Base-by-base conservation (phyloP, 2,329 filamentous ascomycete species). In the Harringtonia lauricola region DNA sequence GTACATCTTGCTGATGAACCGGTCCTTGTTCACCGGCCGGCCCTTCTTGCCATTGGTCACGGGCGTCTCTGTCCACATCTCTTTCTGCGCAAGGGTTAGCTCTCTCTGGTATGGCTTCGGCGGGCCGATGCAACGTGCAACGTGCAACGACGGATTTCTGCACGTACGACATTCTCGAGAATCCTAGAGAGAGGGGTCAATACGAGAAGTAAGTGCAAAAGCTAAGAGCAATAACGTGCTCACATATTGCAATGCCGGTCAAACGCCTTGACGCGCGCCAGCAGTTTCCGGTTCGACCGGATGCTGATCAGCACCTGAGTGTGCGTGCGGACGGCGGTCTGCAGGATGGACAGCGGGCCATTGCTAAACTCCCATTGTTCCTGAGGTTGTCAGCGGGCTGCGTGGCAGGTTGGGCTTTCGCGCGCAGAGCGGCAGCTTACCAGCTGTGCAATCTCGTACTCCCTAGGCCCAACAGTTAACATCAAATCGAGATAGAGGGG, bases 11-110 rank as follows among this genome's bases (percentile, higher is more conserved):
- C 86, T 94, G 58, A 96, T 92, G 65, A 95, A 95, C 35, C 92
- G 75, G 65, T 98, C 92, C 78, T 96, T 95, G 71, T 98, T 98
- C 50, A 96, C 86, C 36, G 84, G 81, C 57, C 83, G 73, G 44
- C 89, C 89, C 68, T 88, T 89, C 71, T 90, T 92, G 52, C 90
- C 90, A 52, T 81, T 83, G 19, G 84, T 80, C 58, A 86, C 74
- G 39, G 90, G 88, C 44, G 85, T 92, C 69, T 98, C 92, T 10
- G 89, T 95, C 92, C 92, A 98, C 90, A 98, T 96, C 70, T 98
- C 92, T 74, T 94, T 94, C 46, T 49, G 35, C 24, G n/a, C 8
- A 36, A 4, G 9, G 7, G 15, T 7, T 37, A 12, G 30, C 12
- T 24, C n/a, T n/a, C n/a, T n/a, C n/a, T n/a, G n/a, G n/a, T n/a